A percentile compares a stretch with the other conserved stretches of the same genome.
phyloP scores from a whole-genome alignment of 176 grass and related monocot genomes.

The Pharus latifolius region DNA sequence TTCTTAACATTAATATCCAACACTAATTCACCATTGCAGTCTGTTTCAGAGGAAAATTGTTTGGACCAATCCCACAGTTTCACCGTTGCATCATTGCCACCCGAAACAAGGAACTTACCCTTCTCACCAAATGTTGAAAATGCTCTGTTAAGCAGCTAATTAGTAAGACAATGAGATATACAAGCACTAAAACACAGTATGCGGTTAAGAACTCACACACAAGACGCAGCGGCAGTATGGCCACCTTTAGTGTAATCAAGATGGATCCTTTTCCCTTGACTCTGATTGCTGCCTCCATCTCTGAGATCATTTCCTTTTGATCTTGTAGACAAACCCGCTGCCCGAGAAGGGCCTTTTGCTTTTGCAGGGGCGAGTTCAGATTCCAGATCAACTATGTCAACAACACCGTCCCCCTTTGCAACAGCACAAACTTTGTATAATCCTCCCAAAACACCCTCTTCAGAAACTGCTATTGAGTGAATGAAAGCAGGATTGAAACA shows the following conservation, averaged over 20 bases:
- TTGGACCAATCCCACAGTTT: conserved; percentile 96
- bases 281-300: conserved; percentile 32
- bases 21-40: conserved; percentile 35
- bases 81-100: conserved; percentile 79
- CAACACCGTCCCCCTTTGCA: conserved; percentile 82
- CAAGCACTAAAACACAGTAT: background rate
- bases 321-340: conserved; percentile 12
- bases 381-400: conserved; percentile 86
- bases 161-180: conserved; percentile 11
- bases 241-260: conserved; percentile 67
- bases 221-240: conserved; percentile 78
- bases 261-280: conserved; percentile 49
- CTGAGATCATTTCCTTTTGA: conserved; percentile 31
- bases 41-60: conserved; percentile 54
- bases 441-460: conserved; percentile 52
- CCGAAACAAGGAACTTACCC: conserved; percentile 83
- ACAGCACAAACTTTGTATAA: conserved; percentile 78
- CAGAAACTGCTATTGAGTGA: conserved; percentile 70
- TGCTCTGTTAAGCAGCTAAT: conserved; percentile 45
- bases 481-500: conserved; percentile 94
- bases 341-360: conserved; percentile 27
- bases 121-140: conserved; percentile 87
- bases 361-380: conserved; percentile 45
- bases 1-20: conserved; percentile 74
- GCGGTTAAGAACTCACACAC: conserved; percentile 59